A percentile compares a stretch with the other conserved stretches of the same genome.
Evolutionary conservation across 805 yeast species (phyloP).

Genomic region (Wickerhamiella allomyrinae): DNA sequence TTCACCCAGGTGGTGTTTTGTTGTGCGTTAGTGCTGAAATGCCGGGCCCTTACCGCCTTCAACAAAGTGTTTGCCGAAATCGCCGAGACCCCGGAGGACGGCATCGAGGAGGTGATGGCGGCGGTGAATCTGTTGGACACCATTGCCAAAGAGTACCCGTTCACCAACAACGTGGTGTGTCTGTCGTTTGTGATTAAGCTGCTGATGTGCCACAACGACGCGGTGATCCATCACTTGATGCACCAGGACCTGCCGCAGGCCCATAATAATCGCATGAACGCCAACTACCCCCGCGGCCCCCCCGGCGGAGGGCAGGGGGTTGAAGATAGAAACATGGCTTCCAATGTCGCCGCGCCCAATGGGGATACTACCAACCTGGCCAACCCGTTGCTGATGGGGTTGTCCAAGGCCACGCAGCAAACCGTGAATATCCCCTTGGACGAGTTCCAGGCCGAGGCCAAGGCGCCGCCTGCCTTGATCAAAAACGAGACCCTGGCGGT

Average conservation of each 20-base stretch:
- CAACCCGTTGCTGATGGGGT: too few relatives aligned
- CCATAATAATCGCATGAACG: too few relatives aligned
- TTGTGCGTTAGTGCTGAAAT: slow-evolving; percentile 22
- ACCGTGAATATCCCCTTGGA: too few relatives aligned
- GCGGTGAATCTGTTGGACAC: slow-evolving; percentile 13
- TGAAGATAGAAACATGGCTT: too few relatives aligned
- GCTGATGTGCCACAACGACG: slow-evolving; percentile 23
- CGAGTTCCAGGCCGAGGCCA: too few relatives aligned
- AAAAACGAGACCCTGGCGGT: neutral
- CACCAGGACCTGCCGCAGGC: neutral
- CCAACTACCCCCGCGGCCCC: too few relatives aligned
- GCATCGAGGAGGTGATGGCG: slow-evolving; percentile 13
- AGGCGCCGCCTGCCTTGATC: too few relatives aligned
- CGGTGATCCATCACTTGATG: slow-evolving; percentile 13
- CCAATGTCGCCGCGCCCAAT: too few relatives aligned
- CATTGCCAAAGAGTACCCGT: slow-evolving; percentile 18
- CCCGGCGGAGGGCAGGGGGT: too few relatives aligned
- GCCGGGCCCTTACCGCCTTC: slow-evolving; percentile 21
- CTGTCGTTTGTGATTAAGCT: slow-evolving; percentile 22
- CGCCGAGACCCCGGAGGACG: slow-evolving; percentile 15
- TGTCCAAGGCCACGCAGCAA: too few relatives aligned
- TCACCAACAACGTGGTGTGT: slow-evolving; percentile 19
- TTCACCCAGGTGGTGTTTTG: slow-evolving; percentile 20
- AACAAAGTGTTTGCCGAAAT: slow-evolving; percentile 18
- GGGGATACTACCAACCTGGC: too few relatives aligned